A percentile compares a stretch with the other conserved stretches of the same genome.
These are phyloP conservation scores for Gautieria morchelliformis DNA, from an alignment of 768 basidiomycete species.

Conservation along the genomic window DNA sequence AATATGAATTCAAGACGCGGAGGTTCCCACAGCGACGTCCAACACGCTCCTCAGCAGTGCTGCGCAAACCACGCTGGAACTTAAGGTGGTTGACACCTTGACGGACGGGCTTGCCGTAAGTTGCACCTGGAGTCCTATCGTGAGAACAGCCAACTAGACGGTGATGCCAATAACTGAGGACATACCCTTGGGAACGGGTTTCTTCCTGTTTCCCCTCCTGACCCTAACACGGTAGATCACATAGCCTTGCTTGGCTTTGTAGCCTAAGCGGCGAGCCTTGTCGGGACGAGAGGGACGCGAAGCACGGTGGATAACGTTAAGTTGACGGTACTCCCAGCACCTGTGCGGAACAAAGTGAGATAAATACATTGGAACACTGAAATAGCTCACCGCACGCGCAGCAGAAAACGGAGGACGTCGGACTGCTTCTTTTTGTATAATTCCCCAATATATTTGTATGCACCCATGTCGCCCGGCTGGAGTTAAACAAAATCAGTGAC, in stretches of 20 bases:
- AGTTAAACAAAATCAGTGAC: conserved; percentile 12
- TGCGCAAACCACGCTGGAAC: conserved; percentile 87
- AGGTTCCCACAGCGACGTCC: conserved; percentile 94
- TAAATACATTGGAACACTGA: background rate
- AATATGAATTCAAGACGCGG: conserved; percentile 96
- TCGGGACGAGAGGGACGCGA: conserved; percentile 97
- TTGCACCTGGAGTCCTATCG: conserved; percentile 55
- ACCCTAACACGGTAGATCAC: conserved; percentile 97
- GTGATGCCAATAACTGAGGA: background rate
- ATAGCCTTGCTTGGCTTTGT: conserved; percentile 99
- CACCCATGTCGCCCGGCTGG: conserved; percentile 64
- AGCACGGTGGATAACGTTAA: conserved; percentile 97
- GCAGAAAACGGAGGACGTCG: conserved; percentile 94
- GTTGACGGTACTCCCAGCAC: conserved; percentile 98
- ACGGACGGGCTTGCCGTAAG: conserved; percentile 97
- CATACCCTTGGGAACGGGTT: conserved; percentile 92
- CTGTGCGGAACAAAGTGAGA: conserved; percentile 27
- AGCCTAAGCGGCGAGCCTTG: conserved; percentile 96
- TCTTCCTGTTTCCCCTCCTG: conserved; percentile 97
- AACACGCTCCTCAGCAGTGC: conserved; percentile 96
- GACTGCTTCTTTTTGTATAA: conserved; percentile 98
- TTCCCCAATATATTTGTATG: conserved; percentile 95
- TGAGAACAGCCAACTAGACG: background rate
- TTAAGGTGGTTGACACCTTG: conserved; percentile 99
- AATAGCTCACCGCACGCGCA: conserved; percentile 76